These are phyloP conservation scores for Backusella macrospora DNA, from an alignment of 192 early-diverging fungal genomes.

Conservation along the genomic window DNA sequence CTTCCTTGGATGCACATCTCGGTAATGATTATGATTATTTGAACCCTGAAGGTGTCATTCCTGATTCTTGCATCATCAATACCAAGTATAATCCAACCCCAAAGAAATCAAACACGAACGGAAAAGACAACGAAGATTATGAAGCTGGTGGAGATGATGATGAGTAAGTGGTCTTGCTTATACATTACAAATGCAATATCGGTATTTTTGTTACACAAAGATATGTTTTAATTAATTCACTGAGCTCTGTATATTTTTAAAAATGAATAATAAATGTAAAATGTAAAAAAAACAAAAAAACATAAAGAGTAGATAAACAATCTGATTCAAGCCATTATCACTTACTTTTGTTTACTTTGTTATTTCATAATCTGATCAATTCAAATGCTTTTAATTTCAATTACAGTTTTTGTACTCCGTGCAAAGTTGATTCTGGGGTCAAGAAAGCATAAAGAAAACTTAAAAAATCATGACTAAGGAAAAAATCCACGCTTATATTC, in stretches of 20 bases:
- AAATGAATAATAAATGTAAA: neutral
- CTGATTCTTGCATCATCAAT: slow-evolving; percentile 41
- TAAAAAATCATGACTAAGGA: slow-evolving; percentile 16
- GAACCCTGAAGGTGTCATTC: slow-evolving; percentile 60
- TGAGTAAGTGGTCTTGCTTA: neutral
- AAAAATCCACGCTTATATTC: slow-evolving; percentile 10
- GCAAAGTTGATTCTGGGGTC: neutral
- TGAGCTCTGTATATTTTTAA: too few species aligned
- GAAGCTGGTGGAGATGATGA: neutral
- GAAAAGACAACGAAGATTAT: neutral
- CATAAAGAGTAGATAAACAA: too few species aligned
- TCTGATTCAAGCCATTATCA: too few species aligned
- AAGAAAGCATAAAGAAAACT: neutral
- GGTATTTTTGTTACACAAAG: too few species aligned
- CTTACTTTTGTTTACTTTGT: neutral
- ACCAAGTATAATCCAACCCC: neutral
- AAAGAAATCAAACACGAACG: neutral
- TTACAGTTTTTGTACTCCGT: neutral
- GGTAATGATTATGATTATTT: slow-evolving; percentile 64
- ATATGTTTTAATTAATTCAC: too few species aligned
- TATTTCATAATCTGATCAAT: neutral
- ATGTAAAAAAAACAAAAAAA: too few species aligned
- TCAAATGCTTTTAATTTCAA: neutral
- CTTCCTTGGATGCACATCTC: slow-evolving; percentile 58
- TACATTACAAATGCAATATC: too few species aligned